These are phyloP conservation scores for Emericellopsis terricola DNA, from an alignment of 495 filamentous ascomycete species.

Conservation along the genomic window DNA sequence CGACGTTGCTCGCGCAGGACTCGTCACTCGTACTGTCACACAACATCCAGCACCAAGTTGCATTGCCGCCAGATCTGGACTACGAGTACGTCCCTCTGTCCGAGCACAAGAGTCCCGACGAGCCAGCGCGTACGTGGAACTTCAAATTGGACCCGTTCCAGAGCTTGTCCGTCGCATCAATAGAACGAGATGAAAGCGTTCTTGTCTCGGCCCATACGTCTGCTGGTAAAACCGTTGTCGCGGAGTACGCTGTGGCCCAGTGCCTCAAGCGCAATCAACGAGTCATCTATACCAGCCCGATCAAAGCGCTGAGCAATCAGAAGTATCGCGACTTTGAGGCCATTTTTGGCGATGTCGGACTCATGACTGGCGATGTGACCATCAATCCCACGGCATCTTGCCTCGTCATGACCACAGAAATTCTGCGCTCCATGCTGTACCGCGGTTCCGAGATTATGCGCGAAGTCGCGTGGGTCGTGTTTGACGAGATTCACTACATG, in stretches of 20 bases:
- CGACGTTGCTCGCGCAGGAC: constrained; percentile 51
- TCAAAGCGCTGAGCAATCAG: constrained; percentile 96
- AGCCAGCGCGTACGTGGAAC: constrained; percentile 64
- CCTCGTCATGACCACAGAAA: constrained; percentile 98
- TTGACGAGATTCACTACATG: constrained; percentile 98
- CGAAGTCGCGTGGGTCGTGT: constrained; percentile 93
- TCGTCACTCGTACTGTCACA: constrained; percentile 68
- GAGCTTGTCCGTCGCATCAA: constrained; percentile 77
- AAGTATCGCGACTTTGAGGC: constrained; percentile 93
- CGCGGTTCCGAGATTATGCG: constrained; percentile 98
- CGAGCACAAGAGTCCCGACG: constrained; percentile 68
- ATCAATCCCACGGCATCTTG: constrained; percentile 97
- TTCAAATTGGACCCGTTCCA: constrained; percentile 97
- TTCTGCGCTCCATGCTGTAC: constrained; percentile 96
- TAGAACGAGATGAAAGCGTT: constrained; percentile 88
- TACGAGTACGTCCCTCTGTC: constrained; percentile 88
- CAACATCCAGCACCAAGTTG: constrained; percentile 96
- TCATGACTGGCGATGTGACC: constrained; percentile 98
- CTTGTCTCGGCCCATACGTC: constrained; percentile 93
- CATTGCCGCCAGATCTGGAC: constrained; percentile 61
- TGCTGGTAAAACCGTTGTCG: constrained; percentile 94
- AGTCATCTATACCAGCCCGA: constrained; percentile 97
- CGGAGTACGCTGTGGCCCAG: constrained; percentile 96
- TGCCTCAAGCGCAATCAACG: constrained; percentile 92
- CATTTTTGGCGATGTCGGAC: constrained; percentile 89